Conservation (phyloP, 1,139 yeast species). For the Scheffersomyces lignicola region DNA sequence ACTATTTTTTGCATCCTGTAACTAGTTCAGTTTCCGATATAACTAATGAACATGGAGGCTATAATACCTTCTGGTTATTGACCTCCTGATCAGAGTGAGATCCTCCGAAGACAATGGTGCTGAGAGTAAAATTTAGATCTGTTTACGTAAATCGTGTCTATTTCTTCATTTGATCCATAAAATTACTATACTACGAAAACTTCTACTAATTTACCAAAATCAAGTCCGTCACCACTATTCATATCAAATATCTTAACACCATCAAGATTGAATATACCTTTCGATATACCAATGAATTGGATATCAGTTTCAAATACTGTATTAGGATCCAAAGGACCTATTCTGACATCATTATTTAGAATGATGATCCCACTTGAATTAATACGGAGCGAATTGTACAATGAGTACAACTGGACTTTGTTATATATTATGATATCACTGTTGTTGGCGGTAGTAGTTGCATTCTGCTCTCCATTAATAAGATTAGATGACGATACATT, state of each 20-base stretch:
- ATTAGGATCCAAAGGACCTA: conserved; percentile 64
- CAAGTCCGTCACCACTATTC: conserved; percentile 65
- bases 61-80: too few species aligned
- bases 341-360: conserved; percentile 62
- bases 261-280: conserved; percentile 65
- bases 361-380: conserved; percentile 53
- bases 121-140: too few species aligned
- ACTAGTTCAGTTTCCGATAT: too few species aligned
- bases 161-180: not conserved
- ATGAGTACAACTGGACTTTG: conserved; percentile 25
- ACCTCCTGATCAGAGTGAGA: too few species aligned
- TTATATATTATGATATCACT: conserved; percentile 21
- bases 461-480: conserved; percentile 10
- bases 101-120: too few species aligned
- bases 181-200: conserved; percentile 51
- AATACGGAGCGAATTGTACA: conserved; percentile 38
- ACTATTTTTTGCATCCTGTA: too few species aligned
- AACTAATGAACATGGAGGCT: too few species aligned
- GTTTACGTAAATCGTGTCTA: not conserved
- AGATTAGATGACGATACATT: conserved; percentile 18
- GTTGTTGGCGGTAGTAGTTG: conserved; percentile 6
- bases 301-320: conserved; percentile 66
- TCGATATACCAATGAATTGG: conserved; percentile 58
- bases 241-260: conserved; percentile 68
- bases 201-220: conserved; percentile 70